Conservation (phyloP, 1,284 basidiomycete genomes). For the Heterobasidion annosum region DNA sequence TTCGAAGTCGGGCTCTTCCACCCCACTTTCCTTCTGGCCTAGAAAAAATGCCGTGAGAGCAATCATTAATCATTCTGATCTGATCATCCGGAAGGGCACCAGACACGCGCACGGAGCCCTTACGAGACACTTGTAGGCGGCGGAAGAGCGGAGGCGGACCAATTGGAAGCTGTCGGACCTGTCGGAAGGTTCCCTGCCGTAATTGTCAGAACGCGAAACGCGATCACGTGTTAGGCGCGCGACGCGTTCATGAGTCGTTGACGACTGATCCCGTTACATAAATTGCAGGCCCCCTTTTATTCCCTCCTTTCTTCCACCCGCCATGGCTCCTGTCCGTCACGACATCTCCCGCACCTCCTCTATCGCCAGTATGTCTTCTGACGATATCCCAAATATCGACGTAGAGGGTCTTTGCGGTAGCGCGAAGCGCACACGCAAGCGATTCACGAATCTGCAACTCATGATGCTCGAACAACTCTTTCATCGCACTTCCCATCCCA, state of each 20-base stretch:
- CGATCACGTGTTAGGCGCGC: slow-evolving; percentile 2
- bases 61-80: too few species aligned
- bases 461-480: slow-evolving; percentile 66
- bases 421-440: slow-evolving; percentile 46
- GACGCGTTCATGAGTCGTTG: slow-evolving; percentile 7
- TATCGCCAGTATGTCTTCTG: slow-evolving; percentile 11
- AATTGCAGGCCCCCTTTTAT: not conserved
- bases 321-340: slow-evolving; percentile 5
- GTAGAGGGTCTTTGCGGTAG: slow-evolving; percentile 11
- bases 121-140: too few species aligned
- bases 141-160: too few species aligned
- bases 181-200: too few species aligned
- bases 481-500: slow-evolving; percentile 60
- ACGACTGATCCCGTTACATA: slow-evolving; percentile 6
- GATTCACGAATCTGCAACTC: slow-evolving; percentile 60
- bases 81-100: too few species aligned
- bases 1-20: too few species aligned
- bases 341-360: slow-evolving; percentile 18
- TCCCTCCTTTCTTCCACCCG: slow-evolving; percentile 2
- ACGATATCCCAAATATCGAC: slow-evolving; percentile 4
- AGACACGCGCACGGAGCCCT: too few species aligned
- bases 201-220: not conserved
- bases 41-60: too few species aligned
- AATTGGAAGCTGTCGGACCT: too few species aligned
- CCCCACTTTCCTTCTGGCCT: too few species aligned